A percentile compares a stretch with the other conserved stretches of the same genome.
Conservation (phyloP, 1,139 yeast species). For the Geotrichum fermentans region DNA sequence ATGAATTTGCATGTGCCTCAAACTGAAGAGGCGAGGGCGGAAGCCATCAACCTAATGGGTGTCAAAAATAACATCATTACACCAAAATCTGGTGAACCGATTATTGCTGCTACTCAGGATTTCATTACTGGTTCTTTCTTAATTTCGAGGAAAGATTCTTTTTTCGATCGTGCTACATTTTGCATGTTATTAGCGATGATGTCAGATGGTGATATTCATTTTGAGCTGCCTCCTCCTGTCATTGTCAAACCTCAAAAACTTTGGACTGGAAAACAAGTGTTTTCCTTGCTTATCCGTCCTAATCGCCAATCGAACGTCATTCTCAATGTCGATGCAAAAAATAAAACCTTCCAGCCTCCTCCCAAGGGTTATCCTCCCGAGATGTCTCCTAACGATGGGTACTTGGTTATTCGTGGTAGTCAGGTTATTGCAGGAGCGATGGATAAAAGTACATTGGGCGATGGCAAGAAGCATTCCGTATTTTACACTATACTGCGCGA, state of each 20-base stretch:
- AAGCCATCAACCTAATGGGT: conserved; percentile 96
- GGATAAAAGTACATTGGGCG: conserved; percentile 96
- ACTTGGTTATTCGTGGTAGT: conserved; percentile 83
- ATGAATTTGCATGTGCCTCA: conserved; percentile 99
- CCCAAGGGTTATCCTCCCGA: conserved; percentile 68
- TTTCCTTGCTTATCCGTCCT: conserved; percentile 81
- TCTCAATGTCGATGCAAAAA: conserved; percentile 90
- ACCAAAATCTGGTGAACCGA: conserved; percentile 97
- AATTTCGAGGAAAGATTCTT: conserved; percentile 88
- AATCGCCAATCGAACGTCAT: conserved; percentile 68
- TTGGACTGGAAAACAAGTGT: conserved; percentile 98
- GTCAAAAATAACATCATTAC: conserved; percentile 91
- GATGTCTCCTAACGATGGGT: conserved; percentile 98
- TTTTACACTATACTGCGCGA: conserved; percentile 92
- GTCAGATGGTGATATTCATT: conserved; percentile 86
- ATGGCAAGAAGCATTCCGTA: conserved; percentile 95
- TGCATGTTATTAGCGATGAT: conserved; percentile 86
- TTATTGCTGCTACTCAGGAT: conserved; percentile 99
- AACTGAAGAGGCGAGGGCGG: conserved; percentile 98
- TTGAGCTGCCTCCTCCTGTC: conserved; percentile 94
- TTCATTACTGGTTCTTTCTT: conserved; percentile 94
- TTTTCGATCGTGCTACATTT: conserved; percentile 81
- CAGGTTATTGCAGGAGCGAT: conserved; percentile 86
- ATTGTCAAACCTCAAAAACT: conserved; percentile 80
- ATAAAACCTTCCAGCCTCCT: conserved; percentile 80